A percentile compares a stretch with the other conserved stretches of the same genome.
These are phyloP conservation scores for Epicoccum sorghinum DNA, from an alignment of 2,329 filamentous ascomycete genomes.

Conservation along the genomic window DNA sequence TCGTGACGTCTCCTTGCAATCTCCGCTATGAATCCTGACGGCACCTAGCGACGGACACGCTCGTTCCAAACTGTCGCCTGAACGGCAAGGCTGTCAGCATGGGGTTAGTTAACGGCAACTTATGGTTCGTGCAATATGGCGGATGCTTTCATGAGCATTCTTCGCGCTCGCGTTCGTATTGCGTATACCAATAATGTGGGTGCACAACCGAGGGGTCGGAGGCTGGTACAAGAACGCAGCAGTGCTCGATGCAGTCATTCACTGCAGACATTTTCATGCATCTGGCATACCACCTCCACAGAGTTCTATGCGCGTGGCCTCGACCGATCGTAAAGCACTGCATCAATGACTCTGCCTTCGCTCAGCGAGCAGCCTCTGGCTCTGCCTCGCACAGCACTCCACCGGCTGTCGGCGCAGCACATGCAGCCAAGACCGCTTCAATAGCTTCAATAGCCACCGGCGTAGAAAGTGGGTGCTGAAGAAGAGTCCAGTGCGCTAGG, in stretches of 20 bases:
- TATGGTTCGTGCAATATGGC: constrained; percentile 3
- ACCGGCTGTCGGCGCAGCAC: constrained; percentile 9
- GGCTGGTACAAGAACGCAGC: constrained; percentile 17
- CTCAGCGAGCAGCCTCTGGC: constrained; percentile 5
- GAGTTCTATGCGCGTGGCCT: background rate
- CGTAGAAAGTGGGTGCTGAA: constrained; percentile 1
- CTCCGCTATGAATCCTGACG: constrained; percentile 16
- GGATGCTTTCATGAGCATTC: constrained; percentile 9
- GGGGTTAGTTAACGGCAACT: background rate
- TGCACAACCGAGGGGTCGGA: constrained; percentile 11
- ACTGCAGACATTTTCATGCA: background rate
- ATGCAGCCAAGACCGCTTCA: constrained; percentile 7
- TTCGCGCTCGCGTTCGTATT: constrained; percentile 10
- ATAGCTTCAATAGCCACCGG: background rate
- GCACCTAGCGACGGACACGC: constrained; percentile 11
- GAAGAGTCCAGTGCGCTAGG: background rate
- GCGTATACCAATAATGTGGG: constrained; percentile 11
- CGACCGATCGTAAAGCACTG: background rate
- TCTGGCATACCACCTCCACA: constrained; percentile 3
- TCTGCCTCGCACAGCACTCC: constrained; percentile 12
- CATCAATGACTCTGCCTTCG: background rate
- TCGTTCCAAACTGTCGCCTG: constrained; percentile 4
- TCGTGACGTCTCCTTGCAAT: constrained; percentile 14
- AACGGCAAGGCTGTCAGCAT: constrained; percentile 7
- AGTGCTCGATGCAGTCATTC: constrained; percentile 1